Percentiles rank a stretch among this genome's conserved stretches.
Evolutionary conservation across 2,329 filamentous ascomycete species (phyloP).

Genomic region (Plenodomus lindquistii): DNA sequence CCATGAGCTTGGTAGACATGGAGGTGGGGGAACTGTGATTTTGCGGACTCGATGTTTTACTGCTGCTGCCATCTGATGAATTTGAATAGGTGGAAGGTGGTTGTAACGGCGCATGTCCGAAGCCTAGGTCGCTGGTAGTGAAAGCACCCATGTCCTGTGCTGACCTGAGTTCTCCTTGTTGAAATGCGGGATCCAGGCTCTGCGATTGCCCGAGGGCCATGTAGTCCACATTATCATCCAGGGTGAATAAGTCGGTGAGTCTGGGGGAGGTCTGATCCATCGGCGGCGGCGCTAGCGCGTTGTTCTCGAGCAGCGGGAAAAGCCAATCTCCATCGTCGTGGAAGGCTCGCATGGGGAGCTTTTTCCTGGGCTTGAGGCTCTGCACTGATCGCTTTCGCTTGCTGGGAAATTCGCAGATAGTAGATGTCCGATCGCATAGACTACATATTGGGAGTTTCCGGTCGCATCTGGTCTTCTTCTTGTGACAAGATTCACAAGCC

Average conservation of each 20-base stretch:
- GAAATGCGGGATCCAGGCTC: not conserved
- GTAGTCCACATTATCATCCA: constrained; percentile 1
- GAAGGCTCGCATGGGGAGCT: not conserved
- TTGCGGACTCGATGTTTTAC: not conserved
- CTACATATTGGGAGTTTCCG: not conserved
- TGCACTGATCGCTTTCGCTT: not conserved
- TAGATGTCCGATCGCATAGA: not conserved
- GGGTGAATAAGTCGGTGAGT: not conserved
- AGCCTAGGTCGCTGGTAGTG: not conserved
- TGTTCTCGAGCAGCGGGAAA: not conserved
- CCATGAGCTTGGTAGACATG: constrained; percentile 1
- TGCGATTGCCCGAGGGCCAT: not conserved
- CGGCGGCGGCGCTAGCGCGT: not conserved
- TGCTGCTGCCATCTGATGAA: not conserved
- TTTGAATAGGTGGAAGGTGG: not conserved
- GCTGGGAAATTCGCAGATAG: not conserved
- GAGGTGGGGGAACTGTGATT: not conserved
- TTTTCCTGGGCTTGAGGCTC: not conserved
- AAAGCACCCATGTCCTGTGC: not conserved
- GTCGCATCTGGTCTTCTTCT: not conserved
- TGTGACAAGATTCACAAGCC: not conserved
- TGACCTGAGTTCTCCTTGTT: not conserved
- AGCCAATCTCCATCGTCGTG: not conserved
- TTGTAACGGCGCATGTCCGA: not conserved
- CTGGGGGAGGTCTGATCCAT: not conserved